A percentile compares a stretch with the other conserved stretches of the same genome.
These are phyloP conservation scores for Thoreauomyces humboldtii DNA, from an alignment of 192 early-diverging fungal species.

Conservation along the genomic window DNA sequence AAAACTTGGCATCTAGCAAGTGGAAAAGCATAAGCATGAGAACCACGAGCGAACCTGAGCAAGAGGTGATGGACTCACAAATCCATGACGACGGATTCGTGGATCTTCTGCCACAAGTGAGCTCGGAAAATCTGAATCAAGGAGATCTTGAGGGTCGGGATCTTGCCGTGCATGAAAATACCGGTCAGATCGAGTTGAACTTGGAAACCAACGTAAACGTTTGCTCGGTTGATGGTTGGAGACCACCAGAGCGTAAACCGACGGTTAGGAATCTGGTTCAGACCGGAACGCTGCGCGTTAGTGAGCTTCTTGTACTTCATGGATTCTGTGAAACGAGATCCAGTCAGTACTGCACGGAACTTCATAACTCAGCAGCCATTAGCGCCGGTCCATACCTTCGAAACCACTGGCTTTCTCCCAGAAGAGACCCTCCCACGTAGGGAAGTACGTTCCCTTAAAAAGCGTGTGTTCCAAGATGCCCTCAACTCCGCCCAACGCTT, in stretches of 20 bases:
- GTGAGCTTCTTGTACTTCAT: slow-evolving; percentile 98
- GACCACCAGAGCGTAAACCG: slow-evolving; percentile 99
- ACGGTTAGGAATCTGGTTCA: slow-evolving; percentile 99
- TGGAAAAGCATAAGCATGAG: too few relatives aligned
- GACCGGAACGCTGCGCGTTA: slow-evolving; percentile 95
- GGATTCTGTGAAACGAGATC: slow-evolving; percentile 58
- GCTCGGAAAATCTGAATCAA: slow-evolving; percentile 98
- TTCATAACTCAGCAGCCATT: slow-evolving; percentile 5
- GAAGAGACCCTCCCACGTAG: slow-evolving; percentile 98
- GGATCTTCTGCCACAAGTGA: slow-evolving; percentile 98
- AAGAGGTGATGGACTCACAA: background rate
- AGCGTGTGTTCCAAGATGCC: slow-evolving; percentile 98
- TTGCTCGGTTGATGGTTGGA: slow-evolving; percentile 94
- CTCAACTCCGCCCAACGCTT: slow-evolving; percentile 97
- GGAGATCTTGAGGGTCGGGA: slow-evolving; percentile 98
- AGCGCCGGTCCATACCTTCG: too few relatives aligned
- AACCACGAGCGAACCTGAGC: background rate
- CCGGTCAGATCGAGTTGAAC: slow-evolving; percentile 99
- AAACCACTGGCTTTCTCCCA: slow-evolving; percentile 74
- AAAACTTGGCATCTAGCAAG: slow-evolving; percentile 87
- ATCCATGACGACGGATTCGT: slow-evolving; percentile 64
- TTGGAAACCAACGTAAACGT: slow-evolving; percentile 99
- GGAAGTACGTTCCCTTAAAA: slow-evolving; percentile 97
- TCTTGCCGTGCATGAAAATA: slow-evolving; percentile 99
- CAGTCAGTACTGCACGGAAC: slow-evolving; percentile 26